Conservation (phyloP, 257 asterid genomes). For the Solanum peruvianum region DNA sequence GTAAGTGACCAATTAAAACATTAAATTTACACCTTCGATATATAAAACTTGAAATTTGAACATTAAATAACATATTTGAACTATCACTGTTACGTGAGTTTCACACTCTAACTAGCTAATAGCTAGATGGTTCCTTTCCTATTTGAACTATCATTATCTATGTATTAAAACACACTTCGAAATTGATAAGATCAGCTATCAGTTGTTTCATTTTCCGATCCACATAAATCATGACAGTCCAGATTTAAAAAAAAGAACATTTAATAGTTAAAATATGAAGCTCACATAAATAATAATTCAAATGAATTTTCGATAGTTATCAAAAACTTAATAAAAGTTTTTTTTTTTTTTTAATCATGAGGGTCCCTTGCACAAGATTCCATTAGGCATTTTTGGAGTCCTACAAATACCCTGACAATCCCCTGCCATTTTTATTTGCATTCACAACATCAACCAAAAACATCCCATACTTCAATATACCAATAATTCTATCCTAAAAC, state of each 20-base stretch:
- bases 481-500: background rate
- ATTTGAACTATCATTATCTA: background rate
- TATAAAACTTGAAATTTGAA: background rate
- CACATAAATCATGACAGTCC: background rate
- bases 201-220: background rate
- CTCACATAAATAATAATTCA: too few relatives aligned
- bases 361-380: slow-evolving; percentile 16
- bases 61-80: background rate
- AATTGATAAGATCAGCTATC: background rate
- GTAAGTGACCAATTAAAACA: background rate
- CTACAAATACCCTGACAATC: slow-evolving; percentile 49
- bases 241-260: fast-evolving
- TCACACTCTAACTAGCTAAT: background rate
- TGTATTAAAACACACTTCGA: background rate
- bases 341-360: background rate
- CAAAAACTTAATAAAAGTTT: background rate
- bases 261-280: too few relatives aligned
- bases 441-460: slow-evolving; percentile 11
- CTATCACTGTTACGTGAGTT: background rate
- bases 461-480: background rate
- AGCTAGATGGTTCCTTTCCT: background rate
- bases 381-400: slow-evolving; percentile 18
- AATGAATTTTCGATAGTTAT: too few relatives aligned
- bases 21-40: background rate
- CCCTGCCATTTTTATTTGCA: slow-evolving; percentile 17